A percentile compares a stretch with the other conserved stretches of the same genome.
Conservation (phyloP, 176 grass and related monocot genomes). For the Hordeum marinum region DNA sequence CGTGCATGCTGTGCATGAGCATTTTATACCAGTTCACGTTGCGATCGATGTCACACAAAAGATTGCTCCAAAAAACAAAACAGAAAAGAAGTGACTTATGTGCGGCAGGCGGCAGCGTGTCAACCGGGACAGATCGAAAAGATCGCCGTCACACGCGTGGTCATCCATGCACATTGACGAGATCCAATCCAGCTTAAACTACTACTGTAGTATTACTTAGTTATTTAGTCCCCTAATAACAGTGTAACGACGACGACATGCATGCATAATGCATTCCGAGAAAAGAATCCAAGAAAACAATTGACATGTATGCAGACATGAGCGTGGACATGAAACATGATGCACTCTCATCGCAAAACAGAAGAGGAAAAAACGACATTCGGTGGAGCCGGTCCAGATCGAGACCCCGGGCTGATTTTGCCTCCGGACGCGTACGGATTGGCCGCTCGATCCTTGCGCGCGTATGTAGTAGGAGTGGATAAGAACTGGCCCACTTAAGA, state of each 20-base stretch:
- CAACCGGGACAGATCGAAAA: neutral
- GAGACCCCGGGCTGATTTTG: neutral
- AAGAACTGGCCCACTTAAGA: neutral
- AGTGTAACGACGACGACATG: too few species aligned
- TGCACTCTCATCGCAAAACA: neutral
- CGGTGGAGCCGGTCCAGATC: neutral
- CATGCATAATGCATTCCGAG: too few species aligned
- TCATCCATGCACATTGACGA: neutral
- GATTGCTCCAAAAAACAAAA: neutral
- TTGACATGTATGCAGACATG: neutral
- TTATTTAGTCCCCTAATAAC: neutral
- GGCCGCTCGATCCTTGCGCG: neutral
- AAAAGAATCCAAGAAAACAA: too few species aligned
- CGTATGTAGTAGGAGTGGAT: neutral
- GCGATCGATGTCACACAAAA: too few species aligned
- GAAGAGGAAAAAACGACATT: neutral
- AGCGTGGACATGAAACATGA: neutral
- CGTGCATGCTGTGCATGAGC: neutral
- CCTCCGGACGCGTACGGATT: neutral
- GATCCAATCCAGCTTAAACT: neutral
- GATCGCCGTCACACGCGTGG: neutral
- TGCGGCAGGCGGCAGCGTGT: neutral
- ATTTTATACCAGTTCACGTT: neutral
- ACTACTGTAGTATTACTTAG: too few species aligned
- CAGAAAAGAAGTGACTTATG: too few species aligned